These are phyloP conservation scores for Termitomyces sp. DNA, from an alignment of 768 basidiomycete species.

Conservation along the genomic window DNA sequence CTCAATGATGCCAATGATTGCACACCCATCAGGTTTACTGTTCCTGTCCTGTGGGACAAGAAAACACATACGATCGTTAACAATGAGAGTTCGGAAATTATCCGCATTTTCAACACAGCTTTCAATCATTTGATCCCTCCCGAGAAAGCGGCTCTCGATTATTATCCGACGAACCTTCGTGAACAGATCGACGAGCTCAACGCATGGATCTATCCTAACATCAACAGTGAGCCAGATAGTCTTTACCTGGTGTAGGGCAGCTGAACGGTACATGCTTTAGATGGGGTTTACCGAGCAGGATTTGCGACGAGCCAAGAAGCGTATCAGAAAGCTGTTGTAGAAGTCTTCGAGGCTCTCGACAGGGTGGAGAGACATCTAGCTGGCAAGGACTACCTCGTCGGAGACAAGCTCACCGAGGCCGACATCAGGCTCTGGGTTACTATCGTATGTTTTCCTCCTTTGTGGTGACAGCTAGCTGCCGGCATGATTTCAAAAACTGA, in stretches of 20 bases:
- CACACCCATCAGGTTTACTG: slow-evolving; percentile 58
- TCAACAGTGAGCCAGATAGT: slow-evolving; percentile 61
- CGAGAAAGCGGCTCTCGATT: slow-evolving; percentile 62
- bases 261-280: slow-evolving; percentile 29
- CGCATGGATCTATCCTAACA: slow-evolving; percentile 79
- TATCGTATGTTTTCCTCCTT: slow-evolving; percentile 48
- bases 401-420: slow-evolving; percentile 79
- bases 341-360: slow-evolving; percentile 79
- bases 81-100: slow-evolving; percentile 94
- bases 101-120: slow-evolving; percentile 85
- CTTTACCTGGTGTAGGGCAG: background rate
- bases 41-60: slow-evolving; percentile 93
- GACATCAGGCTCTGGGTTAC: slow-evolving; percentile 92
- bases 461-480: background rate
- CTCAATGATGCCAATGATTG: too few species aligned
- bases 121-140: slow-evolving; percentile 72
- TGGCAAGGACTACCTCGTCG: slow-evolving; percentile 82
- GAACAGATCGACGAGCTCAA: slow-evolving; percentile 82
- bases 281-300: slow-evolving; percentile 86
- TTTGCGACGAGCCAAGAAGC: slow-evolving; percentile 81
- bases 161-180: slow-evolving; percentile 74
- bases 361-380: slow-evolving; percentile 72
- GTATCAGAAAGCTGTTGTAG: slow-evolving; percentile 48
- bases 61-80: slow-evolving; percentile 85
- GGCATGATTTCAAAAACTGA: background rate